A percentile compares a stretch with the other conserved stretches of the same genome.
Conservation (phyloP, 202 grass and related monocot genomes). For the Schoenoplectus triqueter region DNA sequence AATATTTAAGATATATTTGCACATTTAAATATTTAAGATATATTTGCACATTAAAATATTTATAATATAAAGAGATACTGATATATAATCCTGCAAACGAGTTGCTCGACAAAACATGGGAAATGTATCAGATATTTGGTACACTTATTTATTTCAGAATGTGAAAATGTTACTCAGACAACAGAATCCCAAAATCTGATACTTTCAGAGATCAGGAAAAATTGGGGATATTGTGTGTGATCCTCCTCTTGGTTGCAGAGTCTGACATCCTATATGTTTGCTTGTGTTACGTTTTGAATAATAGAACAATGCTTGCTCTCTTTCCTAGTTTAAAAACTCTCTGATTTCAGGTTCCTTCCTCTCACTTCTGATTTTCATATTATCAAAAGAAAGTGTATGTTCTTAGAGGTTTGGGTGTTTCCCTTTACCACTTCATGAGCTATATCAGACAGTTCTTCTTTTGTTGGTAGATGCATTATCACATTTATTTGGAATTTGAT, state of each 20-base stretch:
- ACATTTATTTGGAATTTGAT: constrained; percentile 4
- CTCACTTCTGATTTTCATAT: background rate
- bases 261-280: background rate
- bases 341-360: background rate
- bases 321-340: background rate
- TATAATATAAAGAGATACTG: background rate
- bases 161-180: background rate
- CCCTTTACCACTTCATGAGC: background rate
- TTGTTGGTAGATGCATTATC: constrained; percentile 3
- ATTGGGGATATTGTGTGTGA: too few relatives aligned
- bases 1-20: too few relatives aligned
- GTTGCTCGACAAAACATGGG: too few relatives aligned
- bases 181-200: background rate
- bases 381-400: background rate
- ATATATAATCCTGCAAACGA: constrained; percentile 4
- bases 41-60: too few relatives aligned
- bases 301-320: background rate
- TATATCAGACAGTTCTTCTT: background rate
- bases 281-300: background rate
- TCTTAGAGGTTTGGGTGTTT: background rate
- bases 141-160: background rate
- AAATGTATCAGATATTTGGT: background rate
- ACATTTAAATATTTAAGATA: too few relatives aligned
- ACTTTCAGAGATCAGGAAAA: too few relatives aligned
- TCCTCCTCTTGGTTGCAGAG: background rate